These are phyloP conservation scores for Wallacemonas sp. DNA, from an alignment of 208 protist species.

Conservation along the genomic window DNA sequence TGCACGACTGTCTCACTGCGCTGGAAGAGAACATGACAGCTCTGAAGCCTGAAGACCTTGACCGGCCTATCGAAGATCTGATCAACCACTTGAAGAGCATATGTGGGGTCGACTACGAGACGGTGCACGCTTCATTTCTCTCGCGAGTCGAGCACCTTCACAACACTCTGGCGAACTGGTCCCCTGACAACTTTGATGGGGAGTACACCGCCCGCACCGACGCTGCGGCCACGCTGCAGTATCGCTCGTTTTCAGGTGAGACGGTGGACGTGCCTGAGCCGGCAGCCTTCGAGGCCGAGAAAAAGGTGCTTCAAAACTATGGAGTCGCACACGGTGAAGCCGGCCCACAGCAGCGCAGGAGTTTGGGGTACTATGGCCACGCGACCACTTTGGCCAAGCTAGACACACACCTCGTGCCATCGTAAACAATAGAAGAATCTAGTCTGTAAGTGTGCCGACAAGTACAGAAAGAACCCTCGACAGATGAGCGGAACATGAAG, in stretches of 20 bases:
- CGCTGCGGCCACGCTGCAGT: constrained; percentile 10
- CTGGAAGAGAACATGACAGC: constrained; percentile 1
- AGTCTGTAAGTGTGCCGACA: too few species aligned
- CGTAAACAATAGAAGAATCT: neutral
- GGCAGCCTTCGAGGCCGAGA: constrained; percentile 40
- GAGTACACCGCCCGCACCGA: constrained; percentile 10
- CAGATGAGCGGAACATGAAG: too few species aligned
- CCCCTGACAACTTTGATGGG: constrained; percentile 31
- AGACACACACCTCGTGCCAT: constrained; percentile 16
- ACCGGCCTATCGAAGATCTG: constrained; percentile 31
- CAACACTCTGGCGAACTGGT: constrained; percentile 33
- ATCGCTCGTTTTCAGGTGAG: constrained; percentile 10
- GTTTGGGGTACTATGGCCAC: constrained; percentile 41
- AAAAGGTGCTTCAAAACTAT: constrained; percentile 66
- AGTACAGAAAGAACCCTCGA: too few species aligned
- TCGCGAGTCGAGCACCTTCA: constrained; percentile 28
- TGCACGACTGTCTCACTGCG: constrained; percentile 24
- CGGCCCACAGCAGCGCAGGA: neutral
- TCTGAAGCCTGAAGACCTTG: constrained; percentile 14
- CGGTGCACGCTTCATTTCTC: constrained; percentile 28
- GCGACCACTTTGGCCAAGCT: constrained; percentile 22
- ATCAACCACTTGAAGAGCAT: constrained; percentile 14
- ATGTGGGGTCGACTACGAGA: constrained; percentile 47
- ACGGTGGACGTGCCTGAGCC: constrained; percentile 23
- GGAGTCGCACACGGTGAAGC: constrained; percentile 34